phyloP scores from a whole-genome alignment of 345 rosid species.

The Aquilaria sinensis region DNA sequence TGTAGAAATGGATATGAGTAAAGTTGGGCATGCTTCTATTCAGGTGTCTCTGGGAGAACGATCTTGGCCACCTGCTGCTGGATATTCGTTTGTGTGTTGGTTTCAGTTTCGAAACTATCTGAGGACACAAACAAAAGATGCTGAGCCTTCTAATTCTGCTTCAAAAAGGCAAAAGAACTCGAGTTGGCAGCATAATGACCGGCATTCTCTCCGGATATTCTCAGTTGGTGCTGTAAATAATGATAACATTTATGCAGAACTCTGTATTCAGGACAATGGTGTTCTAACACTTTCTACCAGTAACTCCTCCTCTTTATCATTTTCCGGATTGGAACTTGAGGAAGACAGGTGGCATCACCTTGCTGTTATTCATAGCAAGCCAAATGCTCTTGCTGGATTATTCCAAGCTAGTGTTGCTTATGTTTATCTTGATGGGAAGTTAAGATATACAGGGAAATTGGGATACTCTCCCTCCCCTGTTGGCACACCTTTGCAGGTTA shows the following conservation, averaged over 20 bases:
- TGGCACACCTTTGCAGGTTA: constrained; percentile 85
- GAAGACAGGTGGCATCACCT: constrained; percentile 98
- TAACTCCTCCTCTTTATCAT: constrained; percentile 70
- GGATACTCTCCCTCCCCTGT: constrained; percentile 92
- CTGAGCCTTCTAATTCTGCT: constrained; percentile 44
- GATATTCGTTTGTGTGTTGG: constrained; percentile 95
- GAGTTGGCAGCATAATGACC: constrained; percentile 47
- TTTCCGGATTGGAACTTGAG: constrained; percentile 83
- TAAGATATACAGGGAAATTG: constrained; percentile 85
- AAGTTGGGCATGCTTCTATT: constrained; percentile 82
- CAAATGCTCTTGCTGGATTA: constrained; percentile 95
- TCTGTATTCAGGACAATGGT: constrained; percentile 87
- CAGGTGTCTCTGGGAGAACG: constrained; percentile 95
- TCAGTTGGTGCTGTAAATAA: constrained; percentile 77
- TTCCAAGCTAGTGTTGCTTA: constrained; percentile 93
- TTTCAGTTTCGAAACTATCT: constrained; percentile 72
- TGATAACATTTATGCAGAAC: constrained; percentile 75
- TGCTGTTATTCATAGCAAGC: constrained; percentile 94
- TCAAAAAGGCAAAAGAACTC: constrained; percentile 40
- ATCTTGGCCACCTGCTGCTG: constrained; percentile 99
- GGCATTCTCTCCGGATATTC: constrained; percentile 57
- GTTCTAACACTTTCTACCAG: constrained; percentile 83
- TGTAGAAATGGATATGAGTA: constrained; percentile 88
- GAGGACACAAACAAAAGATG: constrained; percentile 56
- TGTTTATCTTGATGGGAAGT: constrained; percentile 89